phyloP scores from a whole-genome alignment of 2,329 filamentous ascomycete genomes.

The Monosporascus ibericus region DNA sequence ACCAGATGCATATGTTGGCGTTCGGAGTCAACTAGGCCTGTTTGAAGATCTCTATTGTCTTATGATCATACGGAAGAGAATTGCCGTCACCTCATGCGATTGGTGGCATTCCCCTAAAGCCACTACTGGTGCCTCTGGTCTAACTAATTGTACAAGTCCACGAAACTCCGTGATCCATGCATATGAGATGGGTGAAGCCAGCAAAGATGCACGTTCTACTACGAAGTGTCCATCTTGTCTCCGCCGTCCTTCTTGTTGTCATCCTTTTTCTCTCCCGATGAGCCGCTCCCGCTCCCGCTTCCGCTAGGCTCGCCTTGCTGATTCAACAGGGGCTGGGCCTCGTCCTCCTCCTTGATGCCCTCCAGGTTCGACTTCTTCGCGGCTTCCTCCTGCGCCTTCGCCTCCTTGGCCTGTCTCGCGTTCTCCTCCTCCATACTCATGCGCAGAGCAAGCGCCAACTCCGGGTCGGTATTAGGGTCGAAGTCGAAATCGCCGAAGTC shows the following conservation, averaged over 20 bases:
- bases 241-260: slow-evolving; percentile 49
- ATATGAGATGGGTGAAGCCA: slow-evolving; percentile 2
- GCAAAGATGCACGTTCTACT: slow-evolving; percentile 19
- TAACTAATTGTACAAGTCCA: slow-evolving; percentile 22
- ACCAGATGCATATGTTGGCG: not conserved
- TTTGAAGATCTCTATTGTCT: slow-evolving; percentile 17
- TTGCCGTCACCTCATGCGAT: slow-evolving; percentile 1
- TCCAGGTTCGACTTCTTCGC: slow-evolving; percentile 72
- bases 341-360: slow-evolving; percentile 74
- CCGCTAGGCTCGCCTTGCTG: slow-evolving; percentile 60
- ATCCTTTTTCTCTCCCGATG: slow-evolving; percentile 39
- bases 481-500: slow-evolving; percentile 79
- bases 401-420: slow-evolving; percentile 82
- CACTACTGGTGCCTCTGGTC: slow-evolving; percentile 12
- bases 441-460: slow-evolving; percentile 85
- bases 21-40: not conserved
- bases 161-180: slow-evolving; percentile 14
- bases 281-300: slow-evolving; percentile 31
- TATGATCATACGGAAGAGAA: slow-evolving; percentile 1
- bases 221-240: slow-evolving; percentile 92
- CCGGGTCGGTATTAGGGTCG: slow-evolving; percentile 86
- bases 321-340: slow-evolving; percentile 59
- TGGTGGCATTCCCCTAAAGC: slow-evolving; percentile 9
- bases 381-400: slow-evolving; percentile 66
- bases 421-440: slow-evolving; percentile 99